Base-by-base conservation (phyloP, 139 green algal genomes). In the Chlamydomonas schloesseri region DNA sequence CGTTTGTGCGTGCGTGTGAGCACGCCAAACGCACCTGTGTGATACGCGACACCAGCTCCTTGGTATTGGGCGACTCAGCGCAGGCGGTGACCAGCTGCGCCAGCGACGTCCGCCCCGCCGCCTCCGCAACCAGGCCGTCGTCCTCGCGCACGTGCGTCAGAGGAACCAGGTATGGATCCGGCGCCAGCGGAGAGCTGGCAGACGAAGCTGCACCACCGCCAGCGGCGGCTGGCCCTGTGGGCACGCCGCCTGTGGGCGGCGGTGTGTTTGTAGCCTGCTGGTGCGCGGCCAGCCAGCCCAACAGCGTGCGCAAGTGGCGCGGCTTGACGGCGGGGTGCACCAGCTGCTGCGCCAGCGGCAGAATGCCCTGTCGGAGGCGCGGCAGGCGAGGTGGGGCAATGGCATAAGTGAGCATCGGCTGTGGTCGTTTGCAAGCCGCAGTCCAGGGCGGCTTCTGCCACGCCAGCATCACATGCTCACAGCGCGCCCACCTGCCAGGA, bases 261-360 rank as follows among this genome's bases (percentile, higher is more conserved):
- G 42, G 42, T 8, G 42, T 50, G 42, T 50, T 50, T 50, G 42
- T 50, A 8, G 42, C 42, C 42, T 50, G 42, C 42, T 37, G 65
- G 47, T 77, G 79, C 15, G 79, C 79, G 1, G n/a, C 24, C 11
- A 90, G 71, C 89, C 89, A 92, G 14, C 71, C 47, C 37, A 92
- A 67, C 73, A 92, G 84, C 33, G 87, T 90, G 33, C 47, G 33
- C 62, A 90, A 46, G 73, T 92, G 89, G 31, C 88, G 83, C 0
- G 83, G 88, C 84, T 83, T 82, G 33, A 92, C 60, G 33, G 78
- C 23, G 33, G 62, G 73, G n/a, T 88, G 64, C 11, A 73, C 69
- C 14, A 92, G 80, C 42, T 62, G 64, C 79, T 88, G 72, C 23
- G 84, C 88, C 26, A 85, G 82, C 10, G 84, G 79, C 28, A 90